Conservation (phyloP, 768 basidiomycete genomes). For the Lactifluus subvellereus region DNA sequence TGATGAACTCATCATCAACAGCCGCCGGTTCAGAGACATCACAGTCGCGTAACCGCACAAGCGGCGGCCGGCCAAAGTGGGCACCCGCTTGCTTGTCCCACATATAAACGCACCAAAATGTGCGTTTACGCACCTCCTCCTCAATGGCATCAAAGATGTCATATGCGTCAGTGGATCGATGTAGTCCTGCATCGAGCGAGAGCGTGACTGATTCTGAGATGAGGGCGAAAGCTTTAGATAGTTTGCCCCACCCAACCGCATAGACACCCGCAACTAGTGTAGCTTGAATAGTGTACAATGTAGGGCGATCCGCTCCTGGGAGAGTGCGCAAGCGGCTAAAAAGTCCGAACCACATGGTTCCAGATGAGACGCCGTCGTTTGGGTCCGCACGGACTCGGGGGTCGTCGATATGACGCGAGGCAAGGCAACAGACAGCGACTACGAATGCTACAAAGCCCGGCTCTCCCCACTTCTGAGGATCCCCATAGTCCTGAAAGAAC, state of each 20-base stretch:
- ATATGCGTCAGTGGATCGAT: slow-evolving; percentile 80
- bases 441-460: slow-evolving; percentile 93
- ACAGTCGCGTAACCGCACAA: slow-evolving; percentile 83
- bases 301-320: slow-evolving; percentile 82
- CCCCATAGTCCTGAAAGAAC: slow-evolving; percentile 71
- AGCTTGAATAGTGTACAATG: slow-evolving; percentile 87
- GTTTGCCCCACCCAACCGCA: slow-evolving; percentile 82
- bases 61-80: slow-evolving; percentile 84
- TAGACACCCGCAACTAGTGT: slow-evolving; percentile 90
- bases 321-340: slow-evolving; percentile 83
- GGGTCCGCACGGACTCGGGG: slow-evolving; percentile 81
- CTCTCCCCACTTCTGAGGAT: slow-evolving; percentile 92
- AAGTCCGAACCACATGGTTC: slow-evolving; percentile 88
- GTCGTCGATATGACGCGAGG: slow-evolving; percentile 90
- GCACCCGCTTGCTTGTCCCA: slow-evolving; percentile 94
- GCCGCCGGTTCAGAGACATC: slow-evolving; percentile 84
- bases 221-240: slow-evolving; percentile 81
- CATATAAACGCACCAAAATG: slow-evolving; percentile 94
- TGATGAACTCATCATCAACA: slow-evolving; percentile 87
- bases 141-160: slow-evolving; percentile 87
- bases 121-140: slow-evolving; percentile 87
- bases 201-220: slow-evolving; percentile 84
- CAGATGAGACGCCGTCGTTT: slow-evolving; percentile 78
- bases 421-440: slow-evolving; percentile 86
- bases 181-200: slow-evolving; percentile 83